Evolutionary conservation across 129 eudicot genomes (phyloP).

Genomic region (Helichrysum umbraculigerum): DNA sequence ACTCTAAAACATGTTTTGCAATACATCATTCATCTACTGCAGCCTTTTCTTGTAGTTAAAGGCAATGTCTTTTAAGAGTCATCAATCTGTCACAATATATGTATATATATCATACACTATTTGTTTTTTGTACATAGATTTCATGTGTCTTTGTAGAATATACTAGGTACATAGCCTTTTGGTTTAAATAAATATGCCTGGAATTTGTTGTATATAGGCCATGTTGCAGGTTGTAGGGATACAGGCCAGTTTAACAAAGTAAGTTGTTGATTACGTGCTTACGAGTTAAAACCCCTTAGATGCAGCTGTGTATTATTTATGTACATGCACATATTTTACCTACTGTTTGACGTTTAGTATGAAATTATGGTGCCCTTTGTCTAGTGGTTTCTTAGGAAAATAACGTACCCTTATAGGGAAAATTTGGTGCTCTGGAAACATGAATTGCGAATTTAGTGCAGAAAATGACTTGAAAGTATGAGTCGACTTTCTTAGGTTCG

Average conservation of each 20-base stretch:
- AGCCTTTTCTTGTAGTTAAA: neutral
- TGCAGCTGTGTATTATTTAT: too few species aligned
- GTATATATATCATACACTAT: too few species aligned
- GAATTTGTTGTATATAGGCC: neutral
- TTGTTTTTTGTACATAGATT: neutral
- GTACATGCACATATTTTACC: neutral
- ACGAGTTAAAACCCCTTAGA: too few species aligned
- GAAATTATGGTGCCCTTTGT: neutral
- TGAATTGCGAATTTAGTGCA: too few species aligned
- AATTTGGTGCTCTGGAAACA: neutral
- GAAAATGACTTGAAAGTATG: too few species aligned
- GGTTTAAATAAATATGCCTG: neutral
- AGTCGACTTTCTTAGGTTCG: too few species aligned
- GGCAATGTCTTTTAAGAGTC: neutral
- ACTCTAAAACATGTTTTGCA: conserved; percentile 4
- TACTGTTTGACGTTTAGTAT: too few species aligned
- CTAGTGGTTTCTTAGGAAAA: neutral
- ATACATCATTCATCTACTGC: neutral
- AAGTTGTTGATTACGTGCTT: neutral
- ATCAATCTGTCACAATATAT: neutral
- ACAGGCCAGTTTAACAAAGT: neutral
- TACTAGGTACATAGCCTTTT: neutral
- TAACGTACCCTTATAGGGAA: neutral
- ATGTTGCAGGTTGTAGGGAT: neutral
- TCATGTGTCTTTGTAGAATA: neutral